phyloP scores from a whole-genome alignment of 495 filamentous ascomycete species.

The Annulohypoxylon bovei region DNA sequence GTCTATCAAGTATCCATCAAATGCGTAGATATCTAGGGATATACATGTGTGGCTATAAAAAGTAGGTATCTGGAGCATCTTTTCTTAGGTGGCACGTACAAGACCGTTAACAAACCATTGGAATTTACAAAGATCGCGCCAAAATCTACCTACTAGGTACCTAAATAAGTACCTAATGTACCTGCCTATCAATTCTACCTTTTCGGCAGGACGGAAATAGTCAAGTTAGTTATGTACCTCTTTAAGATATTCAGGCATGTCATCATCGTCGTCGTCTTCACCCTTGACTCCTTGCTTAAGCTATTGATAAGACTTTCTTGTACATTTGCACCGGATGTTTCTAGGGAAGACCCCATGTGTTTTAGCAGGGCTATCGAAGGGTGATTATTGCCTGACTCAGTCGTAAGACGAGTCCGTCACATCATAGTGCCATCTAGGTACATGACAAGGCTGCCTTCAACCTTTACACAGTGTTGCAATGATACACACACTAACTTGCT shows the following conservation, averaged over 20 bases:
- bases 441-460: neutral
- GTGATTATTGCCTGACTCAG: constrained; percentile 19
- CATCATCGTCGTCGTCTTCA: too few species aligned
- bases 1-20: neutral
- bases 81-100: too few species aligned
- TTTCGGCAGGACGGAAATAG: neutral
- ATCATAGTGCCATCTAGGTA: constrained; percentile 10
- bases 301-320: neutral
- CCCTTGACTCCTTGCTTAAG: neutral
- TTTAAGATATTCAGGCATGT: too few species aligned
- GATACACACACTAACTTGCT: neutral
- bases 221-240: neutral
- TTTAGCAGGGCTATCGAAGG: neutral
- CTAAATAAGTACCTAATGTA: too few species aligned
- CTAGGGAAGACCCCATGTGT: neutral
- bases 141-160: too few species aligned
- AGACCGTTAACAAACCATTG: neutral
- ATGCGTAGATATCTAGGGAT: neutral
- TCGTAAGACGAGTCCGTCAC: constrained; percentile 17
- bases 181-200: neutral
- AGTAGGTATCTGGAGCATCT: too few species aligned
- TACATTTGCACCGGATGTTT: neutral
- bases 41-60: neutral
- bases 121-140: neutral
- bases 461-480: neutral